Base-by-base conservation (phyloP, 306 rosid species). In the Hippophae gyantsensis region DNA sequence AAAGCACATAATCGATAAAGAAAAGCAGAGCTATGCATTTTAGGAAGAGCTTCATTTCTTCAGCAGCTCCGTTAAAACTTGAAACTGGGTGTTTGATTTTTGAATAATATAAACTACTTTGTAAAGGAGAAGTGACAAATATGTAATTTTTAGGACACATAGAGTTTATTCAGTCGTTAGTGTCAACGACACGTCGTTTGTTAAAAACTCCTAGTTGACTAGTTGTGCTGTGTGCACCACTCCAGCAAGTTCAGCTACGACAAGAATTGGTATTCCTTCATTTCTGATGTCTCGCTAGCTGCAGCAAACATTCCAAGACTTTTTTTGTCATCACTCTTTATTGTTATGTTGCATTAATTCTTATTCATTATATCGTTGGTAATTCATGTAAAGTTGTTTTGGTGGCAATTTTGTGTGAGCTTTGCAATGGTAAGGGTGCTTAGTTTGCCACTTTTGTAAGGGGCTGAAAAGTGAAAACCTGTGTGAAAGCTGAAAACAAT, bases 361-460 rank as follows among this genome's bases (percentile, higher is more conserved):
- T 11, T 42, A 6, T 7, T 7, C 49, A 9, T 14, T 42, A 18
- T 26, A 58, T 58, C 62, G 13, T 1, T 57, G 10, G 12, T 32
- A 38, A 5, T 26, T 13, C 10, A 45, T 27, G 52, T 67, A 48
- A 78, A 64, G 77, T 64, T 68, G 54, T 61, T 55, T 56, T 42
- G 46, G 72, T 84, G 86, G 79, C 62, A 48, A 85, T 85, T 42
- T 57, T 79, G 58, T 92, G 97, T 48, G 79, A 84, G 41, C 80
- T 86, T 64, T 93, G 97, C 79, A 77, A 79, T 49, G 95, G 89
- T 9, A 10, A 68, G 99, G 97, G 42, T 93, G 99, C 97, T 43
- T 88, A 26, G 23, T 84, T 3, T 88, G 99, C 75, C 85, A 86
- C 46, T 93, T 82, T 43, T 93, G 99, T 53, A 26, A 82, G 55